Base-by-base conservation (phyloP, 805 yeast species). In the Kuraishia molischiana region DNA sequence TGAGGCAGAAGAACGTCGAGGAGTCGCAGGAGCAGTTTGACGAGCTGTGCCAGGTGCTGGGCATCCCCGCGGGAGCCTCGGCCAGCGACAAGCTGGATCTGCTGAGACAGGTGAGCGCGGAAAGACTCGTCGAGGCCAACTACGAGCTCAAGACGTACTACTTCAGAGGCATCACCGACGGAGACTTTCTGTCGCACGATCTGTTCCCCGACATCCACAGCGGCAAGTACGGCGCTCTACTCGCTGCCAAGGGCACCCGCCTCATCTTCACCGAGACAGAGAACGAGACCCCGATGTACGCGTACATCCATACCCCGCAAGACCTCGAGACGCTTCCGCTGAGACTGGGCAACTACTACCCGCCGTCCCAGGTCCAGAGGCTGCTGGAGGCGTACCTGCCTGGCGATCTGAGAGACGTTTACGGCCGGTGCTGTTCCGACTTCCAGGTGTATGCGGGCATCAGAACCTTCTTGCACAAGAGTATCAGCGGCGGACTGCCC, bases 131-230 rank as follows among this genome's bases (percentile, higher is more conserved):
- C 30, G 56, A 50, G 34, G 45, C 46, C 32, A 54, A 59, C 29
- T 50, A 52, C 29, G 38, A 44, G 5, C 42, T 61, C 41, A 41
- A 43, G 5, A 35, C 39, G 26, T 60, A 55, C 39, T 58, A 62
- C 6, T 66, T 64, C 44, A 50, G 69, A 45, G 67, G 68, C 8
- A 60, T 60, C 19, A 54, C 66, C 2, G 70, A 65, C 44, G 56
- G 51, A 30, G 50, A 61, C 37, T 62, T 66, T 48, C 56, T 66
- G 11, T 39, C 60, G 2, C 37, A 50, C 3, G 41, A 44, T 8
- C 34, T 65, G 19, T 44, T 65, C 10, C 31, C 37, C 19, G 70
- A 65, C 41, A 41, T 64, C 5, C 38, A 43, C 24, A 41, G 51
- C 15, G 58, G 64, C 24, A 46, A 49, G 17, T 55, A 50, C 41